Evolutionary conservation across 345 rosid species (phyloP), one percentile per base, ranked within the genome.

Genomic region (Gossypium ekmanianum): DNA sequence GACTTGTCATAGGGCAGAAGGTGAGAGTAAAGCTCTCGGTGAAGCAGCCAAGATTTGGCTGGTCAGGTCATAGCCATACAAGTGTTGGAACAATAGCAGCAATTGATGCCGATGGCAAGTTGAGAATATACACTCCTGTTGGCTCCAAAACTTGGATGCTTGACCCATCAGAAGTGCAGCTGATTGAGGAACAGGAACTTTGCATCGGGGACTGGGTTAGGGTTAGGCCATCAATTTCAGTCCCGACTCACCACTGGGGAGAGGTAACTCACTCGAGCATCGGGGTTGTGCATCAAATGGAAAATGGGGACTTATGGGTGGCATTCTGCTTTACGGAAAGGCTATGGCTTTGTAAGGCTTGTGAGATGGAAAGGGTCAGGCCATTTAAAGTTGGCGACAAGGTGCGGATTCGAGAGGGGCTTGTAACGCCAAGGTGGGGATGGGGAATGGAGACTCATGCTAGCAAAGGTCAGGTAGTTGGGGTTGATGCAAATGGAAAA

Each of bases 381-480:
- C 88, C 92, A 13, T 93, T 91, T 75, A 84, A 81, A 74, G 84
- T 90, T 1, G 90, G 94, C 8, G 98, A 95, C 82, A 84, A 79
- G 77, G 97, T 93, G 72, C 87, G 85, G 81, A 93, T 93, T 27
- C 84, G 85, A 81, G 94, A 87, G 54, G 92, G 91, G 63, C 76
- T 95, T 79, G 89, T 85, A 57, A 78, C 89, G 50, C 99, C 99
- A 16, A 84, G 98, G 70, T 93, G 97, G 99, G 99, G 91, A 17
- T 95, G 98, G 99, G 98, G 99, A 81, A 93, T 95, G 99, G 99
- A 95, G 87, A 95, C 99, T 3, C 90, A 88, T 76, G 87, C 93
- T 29, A 95, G 99, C 83, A 91, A 87, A 82, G 99, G 99, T 3
- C 82, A 81, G 71, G 92, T 90, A 27, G 94, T 93, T 71, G 98